Evolutionary conservation across 2,329 filamentous ascomycete species (phyloP).

Genomic region (Corinectria fuckeliana): DNA sequence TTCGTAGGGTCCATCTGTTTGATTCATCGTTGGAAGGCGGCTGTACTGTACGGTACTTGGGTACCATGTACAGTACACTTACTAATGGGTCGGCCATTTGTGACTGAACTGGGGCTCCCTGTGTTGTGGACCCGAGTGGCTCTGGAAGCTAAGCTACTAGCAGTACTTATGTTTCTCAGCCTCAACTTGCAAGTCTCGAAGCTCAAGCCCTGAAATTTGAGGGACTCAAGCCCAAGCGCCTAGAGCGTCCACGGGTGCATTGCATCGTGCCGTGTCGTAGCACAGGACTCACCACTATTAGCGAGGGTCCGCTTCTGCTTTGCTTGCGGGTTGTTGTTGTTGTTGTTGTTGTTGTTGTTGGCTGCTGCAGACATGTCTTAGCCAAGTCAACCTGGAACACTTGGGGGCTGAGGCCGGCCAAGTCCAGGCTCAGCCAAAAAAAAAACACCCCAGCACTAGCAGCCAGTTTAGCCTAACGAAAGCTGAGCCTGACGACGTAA

Average conservation of each 20-base stretch:
- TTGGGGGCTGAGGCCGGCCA: not conserved
- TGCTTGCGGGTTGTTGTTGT: not conserved
- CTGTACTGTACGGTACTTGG: too few relatives aligned
- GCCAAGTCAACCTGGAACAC: not conserved
- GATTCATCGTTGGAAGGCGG: not conserved
- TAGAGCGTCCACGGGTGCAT: not conserved
- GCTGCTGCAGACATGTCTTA: not conserved
- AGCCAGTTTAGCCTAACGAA: not conserved
- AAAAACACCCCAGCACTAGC: not conserved
- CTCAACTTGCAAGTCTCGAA: not conserved
- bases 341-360: not conserved
- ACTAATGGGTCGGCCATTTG: too few relatives aligned
- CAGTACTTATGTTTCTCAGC: not conserved
- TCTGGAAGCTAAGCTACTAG: not conserved
- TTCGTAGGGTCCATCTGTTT: too few relatives aligned
- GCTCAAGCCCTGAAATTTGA: not conserved
- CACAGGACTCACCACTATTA: not conserved
- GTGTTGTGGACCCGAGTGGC: not conserved
- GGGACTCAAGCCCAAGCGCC: not conserved
- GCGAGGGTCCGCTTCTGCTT: too few relatives aligned
- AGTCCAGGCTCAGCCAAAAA: too few relatives aligned
- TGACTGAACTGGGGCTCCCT: not conserved
- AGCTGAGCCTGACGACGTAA: slow-evolving; percentile 1
- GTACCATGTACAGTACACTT: not conserved
- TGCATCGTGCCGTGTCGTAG: not conserved